phyloP scores from a whole-genome alignment of 2,329 filamentous ascomycete genomes.

The Phialophora tarda region DNA sequence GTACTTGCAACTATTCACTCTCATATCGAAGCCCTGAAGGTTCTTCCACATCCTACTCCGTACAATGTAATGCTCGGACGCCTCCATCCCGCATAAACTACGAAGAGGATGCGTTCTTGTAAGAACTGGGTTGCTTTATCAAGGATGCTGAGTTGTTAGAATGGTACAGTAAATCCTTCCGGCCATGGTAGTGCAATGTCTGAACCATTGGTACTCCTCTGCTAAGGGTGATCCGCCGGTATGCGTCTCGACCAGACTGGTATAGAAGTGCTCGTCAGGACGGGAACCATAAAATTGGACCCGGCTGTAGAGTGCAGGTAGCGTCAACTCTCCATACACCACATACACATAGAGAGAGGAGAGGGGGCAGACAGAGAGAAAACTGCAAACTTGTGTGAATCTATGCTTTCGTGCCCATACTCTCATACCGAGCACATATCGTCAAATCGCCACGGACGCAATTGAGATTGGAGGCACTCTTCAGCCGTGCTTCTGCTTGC shows the following conservation, averaged over 20 bases:
- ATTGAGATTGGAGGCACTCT: background rate
- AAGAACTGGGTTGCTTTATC: too few relatives aligned
- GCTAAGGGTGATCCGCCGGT: background rate
- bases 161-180: background rate
- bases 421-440: background rate
- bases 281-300: background rate
- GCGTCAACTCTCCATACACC: background rate
- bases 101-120: too few relatives aligned
- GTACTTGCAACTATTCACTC: too few relatives aligned
- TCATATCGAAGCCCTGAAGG: too few relatives aligned
- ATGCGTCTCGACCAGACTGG: background rate
- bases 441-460: too few relatives aligned
- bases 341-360: background rate
- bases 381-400: background rate
- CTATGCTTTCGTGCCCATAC: background rate
- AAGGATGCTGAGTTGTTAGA: background rate
- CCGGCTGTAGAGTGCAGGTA: background rate
- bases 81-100: too few relatives aligned
- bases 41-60: too few relatives aligned
- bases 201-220: background rate
- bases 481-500: background rate
- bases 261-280: background rate
- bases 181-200: background rate
- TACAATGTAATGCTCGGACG: too few relatives aligned
- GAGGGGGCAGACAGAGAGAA: background rate